phyloP scores from a whole-genome alignment of 345 rosid genomes.

The Turritis glabra region DNA sequence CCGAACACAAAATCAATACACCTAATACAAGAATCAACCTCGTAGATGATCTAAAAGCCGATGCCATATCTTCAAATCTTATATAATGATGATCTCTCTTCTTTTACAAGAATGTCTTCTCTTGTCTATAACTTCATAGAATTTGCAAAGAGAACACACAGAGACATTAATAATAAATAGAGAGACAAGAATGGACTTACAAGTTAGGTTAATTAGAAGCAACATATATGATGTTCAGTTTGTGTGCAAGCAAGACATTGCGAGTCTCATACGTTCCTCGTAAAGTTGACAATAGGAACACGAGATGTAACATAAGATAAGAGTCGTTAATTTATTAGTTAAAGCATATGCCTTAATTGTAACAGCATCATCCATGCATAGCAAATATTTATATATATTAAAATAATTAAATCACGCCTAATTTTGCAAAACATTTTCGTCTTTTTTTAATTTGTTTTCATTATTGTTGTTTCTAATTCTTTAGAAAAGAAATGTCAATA shows the following conservation, averaged over 20 bases:
- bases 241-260: conserved; percentile 61
- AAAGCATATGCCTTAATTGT: conserved; percentile 19
- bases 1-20: conserved; percentile 38
- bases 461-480: background rate
- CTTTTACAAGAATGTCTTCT: background rate
- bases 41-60: conserved; percentile 26
- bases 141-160: conserved; percentile 2
- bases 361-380: conserved; percentile 18
- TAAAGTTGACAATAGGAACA: conserved; percentile 18
- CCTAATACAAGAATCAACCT: conserved; percentile 36
- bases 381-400: background rate
- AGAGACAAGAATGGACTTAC: conserved; percentile 22
- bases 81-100: conserved; percentile 38
- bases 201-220: conserved; percentile 14
- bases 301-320: conserved; percentile 19
- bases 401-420: background rate
- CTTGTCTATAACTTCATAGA: conserved; percentile 11
- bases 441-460: background rate
- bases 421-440: background rate
- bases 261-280: conserved; percentile 37
- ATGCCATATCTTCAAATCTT: conserved; percentile 24
- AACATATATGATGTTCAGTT: conserved; percentile 39
- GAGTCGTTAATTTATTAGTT: background rate
- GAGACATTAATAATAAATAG: conserved; percentile 6
- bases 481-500: no score